phyloP scores from a whole-genome alignment of 2,329 filamentous ascomycete species.

The Trichoderma sp. region DNA sequence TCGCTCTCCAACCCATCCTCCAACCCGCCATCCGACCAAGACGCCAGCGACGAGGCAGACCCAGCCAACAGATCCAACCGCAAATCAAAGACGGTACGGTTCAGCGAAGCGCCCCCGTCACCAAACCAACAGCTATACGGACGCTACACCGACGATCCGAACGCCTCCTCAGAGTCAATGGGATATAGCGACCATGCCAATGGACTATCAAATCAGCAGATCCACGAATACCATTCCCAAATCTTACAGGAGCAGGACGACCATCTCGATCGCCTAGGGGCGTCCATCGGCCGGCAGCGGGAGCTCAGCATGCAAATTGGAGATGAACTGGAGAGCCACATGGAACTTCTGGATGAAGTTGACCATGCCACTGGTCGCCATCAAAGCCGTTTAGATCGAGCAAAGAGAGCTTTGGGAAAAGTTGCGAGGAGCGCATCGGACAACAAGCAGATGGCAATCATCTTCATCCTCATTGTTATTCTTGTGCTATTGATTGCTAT shows the following conservation, averaged over 20 bases:
- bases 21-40: constrained; percentile 28
- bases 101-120: constrained; percentile 63
- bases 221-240: constrained; percentile 78
- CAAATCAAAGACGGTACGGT: constrained; percentile 75
- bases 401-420: constrained; percentile 66
- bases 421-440: constrained; percentile 75
- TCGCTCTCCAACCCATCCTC: constrained; percentile 54
- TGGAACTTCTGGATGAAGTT: constrained; percentile 83
- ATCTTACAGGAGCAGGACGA: constrained; percentile 88
- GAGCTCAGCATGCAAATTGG: constrained; percentile 95
- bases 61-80: constrained; percentile 19
- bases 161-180: constrained; percentile 41
- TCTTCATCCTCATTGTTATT: constrained; percentile 78
- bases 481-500: constrained; percentile 80
- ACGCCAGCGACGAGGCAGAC: neutral
- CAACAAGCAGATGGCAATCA: constrained; percentile 81
- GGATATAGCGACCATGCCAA: constrained; percentile 59
- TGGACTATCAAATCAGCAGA: constrained; percentile 73
- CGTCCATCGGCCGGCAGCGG: constrained; percentile 81
- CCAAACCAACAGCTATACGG: constrained; percentile 46
- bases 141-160: constrained; percentile 69
- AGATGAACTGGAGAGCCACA: constrained; percentile 89
- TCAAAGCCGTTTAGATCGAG: constrained; percentile 70
- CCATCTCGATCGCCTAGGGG: constrained; percentile 84
- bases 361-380: constrained; percentile 82